Conservation (phyloP, 2,329 filamentous ascomycete genomes). For the Colletotrichum tanaceti region DNA sequence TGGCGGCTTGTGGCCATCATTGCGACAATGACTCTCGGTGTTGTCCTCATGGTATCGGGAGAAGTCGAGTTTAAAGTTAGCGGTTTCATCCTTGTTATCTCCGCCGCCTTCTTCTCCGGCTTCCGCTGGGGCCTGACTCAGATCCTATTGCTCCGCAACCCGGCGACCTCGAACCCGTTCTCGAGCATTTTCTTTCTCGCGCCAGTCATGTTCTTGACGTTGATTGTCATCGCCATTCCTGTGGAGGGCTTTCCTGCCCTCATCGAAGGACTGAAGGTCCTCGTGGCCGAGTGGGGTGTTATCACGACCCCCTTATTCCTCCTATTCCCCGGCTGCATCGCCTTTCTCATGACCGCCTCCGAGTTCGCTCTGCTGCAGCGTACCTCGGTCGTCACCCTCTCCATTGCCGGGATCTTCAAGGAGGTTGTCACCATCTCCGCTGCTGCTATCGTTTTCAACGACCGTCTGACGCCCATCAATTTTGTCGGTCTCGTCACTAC, state of each 20-base stretch:
- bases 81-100: conserved; percentile 93
- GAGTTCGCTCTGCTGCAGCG: conserved; percentile 96
- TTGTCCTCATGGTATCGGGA: conserved; percentile 98
- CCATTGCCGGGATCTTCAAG: conserved; percentile 98
- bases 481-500: conserved; percentile 88
- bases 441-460: conserved; percentile 88
- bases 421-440: conserved; percentile 96
- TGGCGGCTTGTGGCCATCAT: conserved; percentile 89
- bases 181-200: conserved; percentile 98
- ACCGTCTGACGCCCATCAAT: conserved; percentile 88
- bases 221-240: conserved; percentile 83
- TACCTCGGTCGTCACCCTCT: conserved; percentile 94
- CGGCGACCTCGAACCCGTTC: conserved; percentile 95
- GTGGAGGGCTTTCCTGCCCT: conserved; percentile 83
- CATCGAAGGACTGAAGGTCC: conserved; percentile 69
- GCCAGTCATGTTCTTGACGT: conserved; percentile 91
- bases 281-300: conserved; percentile 76
- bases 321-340: conserved; percentile 88
- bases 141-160: conserved; percentile 92
- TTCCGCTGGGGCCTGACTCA: conserved; percentile 99
- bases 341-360: conserved; percentile 95
- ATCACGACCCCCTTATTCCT: conserved; percentile 77
- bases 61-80: conserved; percentile 89
- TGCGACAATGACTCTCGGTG: conserved; percentile 88
- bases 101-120: conserved; percentile 92